phyloP scores from a whole-genome alignment of 495 filamentous ascomycete genomes.

The Talaromyces thailandensis region DNA sequence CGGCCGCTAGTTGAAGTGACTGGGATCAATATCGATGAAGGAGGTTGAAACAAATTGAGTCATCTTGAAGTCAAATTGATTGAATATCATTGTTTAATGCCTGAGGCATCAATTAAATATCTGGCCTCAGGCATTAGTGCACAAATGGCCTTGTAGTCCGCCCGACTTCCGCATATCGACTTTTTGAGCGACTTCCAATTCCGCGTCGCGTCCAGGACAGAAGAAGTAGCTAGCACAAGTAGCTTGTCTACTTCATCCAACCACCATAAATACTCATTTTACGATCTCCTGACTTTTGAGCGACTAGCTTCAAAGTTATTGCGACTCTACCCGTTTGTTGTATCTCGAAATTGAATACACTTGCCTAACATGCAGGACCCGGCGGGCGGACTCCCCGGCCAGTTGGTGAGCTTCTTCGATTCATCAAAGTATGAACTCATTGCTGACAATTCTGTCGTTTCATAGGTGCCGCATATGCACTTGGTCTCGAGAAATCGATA shows the following conservation, averaged over 20 bases:
- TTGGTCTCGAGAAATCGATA: conserved; percentile 70
- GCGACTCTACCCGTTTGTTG: neutral
- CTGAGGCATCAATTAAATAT: neutral
- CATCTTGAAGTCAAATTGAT: neutral
- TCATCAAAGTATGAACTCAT: conserved; percentile 2
- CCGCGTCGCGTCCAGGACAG: conserved; percentile 29
- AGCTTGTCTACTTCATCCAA: neutral
- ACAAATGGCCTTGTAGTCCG: conserved; percentile 3
- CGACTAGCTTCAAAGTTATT: neutral
- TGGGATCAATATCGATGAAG: neutral
- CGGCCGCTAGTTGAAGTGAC: neutral
- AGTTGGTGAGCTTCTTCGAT: conserved; percentile 42
- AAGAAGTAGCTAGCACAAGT: neutral
- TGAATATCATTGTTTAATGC: neutral
- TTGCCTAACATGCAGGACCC: conserved; percentile 52
- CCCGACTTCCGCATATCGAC: conserved; percentile 16
- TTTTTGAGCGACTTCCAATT: conserved; percentile 20
- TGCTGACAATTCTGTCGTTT: conserved; percentile 12
- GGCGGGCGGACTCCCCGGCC: conserved; percentile 49
- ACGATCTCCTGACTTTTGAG: neutral
- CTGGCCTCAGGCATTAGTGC: conserved; percentile 10
- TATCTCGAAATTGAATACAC: neutral
- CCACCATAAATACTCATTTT: neutral
- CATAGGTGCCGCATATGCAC: conserved; percentile 77
- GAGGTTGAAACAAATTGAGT: neutral